Base-by-base conservation (phyloP, 1,139 yeast species). In the Pichia norvegensis region DNA sequence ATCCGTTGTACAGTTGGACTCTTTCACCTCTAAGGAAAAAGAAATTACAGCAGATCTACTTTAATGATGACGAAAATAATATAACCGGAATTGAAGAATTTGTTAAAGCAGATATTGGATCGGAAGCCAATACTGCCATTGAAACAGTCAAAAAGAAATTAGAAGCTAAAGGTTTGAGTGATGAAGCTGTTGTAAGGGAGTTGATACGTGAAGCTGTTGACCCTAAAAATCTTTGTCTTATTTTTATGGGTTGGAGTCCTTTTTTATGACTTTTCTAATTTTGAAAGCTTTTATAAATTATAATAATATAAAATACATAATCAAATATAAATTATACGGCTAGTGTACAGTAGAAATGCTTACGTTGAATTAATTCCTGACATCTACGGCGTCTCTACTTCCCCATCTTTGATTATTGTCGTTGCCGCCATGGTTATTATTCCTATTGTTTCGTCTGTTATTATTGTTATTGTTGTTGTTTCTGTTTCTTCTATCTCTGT, bases 1-100 rank as follows among this genome's bases (percentile, higher is more conserved):
- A 94, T 70, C 97, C 98, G 0, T 71, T 94, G 47, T 90, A 90
- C 58, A 76, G 85, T 1, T 92, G 98, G 98, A 78, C 82, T 1
- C 69, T 86, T 40, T 83, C 95, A 0, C 92, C 94, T 0, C 63
- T 84, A 14, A 62, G 82, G 47, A 77, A 72, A 59, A 73, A 72
- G 52, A 76, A 72, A 52, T 57, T 82, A 19, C 87, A 82, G 57
- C 74, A 69, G 29, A 39, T 55, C 20, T 43, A 47, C 38, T 50
- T 51, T 38, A 48, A 71, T 43, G 81, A 76, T 50, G 82, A 78
- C 2, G 76, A 83, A 14, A 92, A 79, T 53, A 90, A 90, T 1
- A 4, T 7, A 8, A 33, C n/a, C 16, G 82, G 79, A 4, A 90
- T 92, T 1, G 84, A 79, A 4, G 69, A 85, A 45, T 46, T 55